Conservation (phyloP, 1,139 yeast genomes). For the Geotrichum bryndzae region DNA sequence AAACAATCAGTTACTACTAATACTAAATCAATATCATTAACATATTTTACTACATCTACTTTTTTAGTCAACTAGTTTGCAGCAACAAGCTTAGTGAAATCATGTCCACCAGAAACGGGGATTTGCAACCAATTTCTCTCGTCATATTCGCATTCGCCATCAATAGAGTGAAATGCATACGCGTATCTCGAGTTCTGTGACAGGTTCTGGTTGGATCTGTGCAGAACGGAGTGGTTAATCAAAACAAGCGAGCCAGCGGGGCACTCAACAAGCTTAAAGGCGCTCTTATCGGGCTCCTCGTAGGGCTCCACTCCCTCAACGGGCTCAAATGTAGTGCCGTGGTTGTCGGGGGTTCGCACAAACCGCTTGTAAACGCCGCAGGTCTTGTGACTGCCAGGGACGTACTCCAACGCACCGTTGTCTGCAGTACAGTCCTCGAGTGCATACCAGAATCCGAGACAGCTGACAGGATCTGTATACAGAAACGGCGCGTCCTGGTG, state of each 20-base stretch:
- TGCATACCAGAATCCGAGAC: conserved; percentile 81
- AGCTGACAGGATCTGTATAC: conserved; percentile 64
- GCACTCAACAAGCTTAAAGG: conserved; percentile 53
- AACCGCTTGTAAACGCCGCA: conserved; percentile 59
- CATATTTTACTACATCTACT: background rate
- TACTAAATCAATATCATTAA: background rate
- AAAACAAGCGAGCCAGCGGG: conserved; percentile 66
- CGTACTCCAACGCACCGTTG: conserved; percentile 66
- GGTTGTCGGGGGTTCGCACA: conserved; percentile 42
- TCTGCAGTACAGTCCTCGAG: conserved; percentile 61
- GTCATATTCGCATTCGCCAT: conserved; percentile 57
- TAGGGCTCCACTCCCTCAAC: conserved; percentile 21
- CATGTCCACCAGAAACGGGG: conserved; percentile 60
- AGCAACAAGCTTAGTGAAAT: conserved; percentile 45
- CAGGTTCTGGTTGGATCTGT: conserved; percentile 58
- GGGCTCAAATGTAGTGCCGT: conserved; percentile 41
- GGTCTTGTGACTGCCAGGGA: conserved; percentile 68
- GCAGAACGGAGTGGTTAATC: conserved; percentile 65
- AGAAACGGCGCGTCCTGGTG: conserved; percentile 75
- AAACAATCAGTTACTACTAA: background rate
- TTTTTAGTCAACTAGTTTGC: background rate
- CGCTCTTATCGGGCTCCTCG: conserved; percentile 35
- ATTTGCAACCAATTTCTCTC: conserved; percentile 69
- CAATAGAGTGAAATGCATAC: conserved; percentile 75
- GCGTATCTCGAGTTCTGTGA: conserved; percentile 60